A percentile compares a stretch with the other conserved stretches of the same genome.
phyloP scores from a whole-genome alignment of 2,329 filamentous ascomycete genomes.

The Penicillium oxalicum region DNA sequence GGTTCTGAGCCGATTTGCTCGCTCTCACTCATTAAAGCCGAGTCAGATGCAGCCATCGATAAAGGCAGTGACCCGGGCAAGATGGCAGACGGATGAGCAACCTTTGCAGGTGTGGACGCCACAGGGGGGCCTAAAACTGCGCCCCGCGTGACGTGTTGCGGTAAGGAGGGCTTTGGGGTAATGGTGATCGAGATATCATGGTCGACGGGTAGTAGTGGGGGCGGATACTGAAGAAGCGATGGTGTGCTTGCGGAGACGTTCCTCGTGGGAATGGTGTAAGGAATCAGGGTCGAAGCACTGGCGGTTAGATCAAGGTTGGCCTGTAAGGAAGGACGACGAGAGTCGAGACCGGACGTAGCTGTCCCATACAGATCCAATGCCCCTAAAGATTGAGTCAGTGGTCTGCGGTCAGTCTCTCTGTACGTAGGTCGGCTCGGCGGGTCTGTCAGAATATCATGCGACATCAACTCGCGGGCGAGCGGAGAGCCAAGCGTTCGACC shows the following conservation, averaged over 20 bases:
- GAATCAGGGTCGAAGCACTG: slow-evolving; percentile 22
- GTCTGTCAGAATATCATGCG: slow-evolving; percentile 21
- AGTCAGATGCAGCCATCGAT: slow-evolving; percentile 11
- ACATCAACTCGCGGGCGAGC: slow-evolving; percentile 19
- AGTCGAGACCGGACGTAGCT: slow-evolving; percentile 21
- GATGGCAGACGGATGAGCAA: slow-evolving; percentile 30
- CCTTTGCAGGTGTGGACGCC: slow-evolving; percentile 6
- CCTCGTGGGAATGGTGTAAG: slow-evolving; percentile 7
- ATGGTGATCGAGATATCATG: slow-evolving; percentile 29
- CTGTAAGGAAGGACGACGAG: slow-evolving; percentile 17
- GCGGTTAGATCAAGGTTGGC: slow-evolving; percentile 20
- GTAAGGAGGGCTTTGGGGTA: slow-evolving; percentile 12
- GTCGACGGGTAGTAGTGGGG: slow-evolving; percentile 29
- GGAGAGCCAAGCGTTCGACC: slow-evolving; percentile 26
- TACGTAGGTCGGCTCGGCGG: slow-evolving; percentile 27
- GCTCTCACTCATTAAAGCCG: slow-evolving; percentile 22
- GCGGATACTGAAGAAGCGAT: slow-evolving; percentile 18
- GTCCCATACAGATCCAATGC: slow-evolving; percentile 21
- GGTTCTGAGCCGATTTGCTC: slow-evolving; percentile 25
- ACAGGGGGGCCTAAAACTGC: slow-evolving; percentile 6
- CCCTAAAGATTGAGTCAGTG: slow-evolving; percentile 14
- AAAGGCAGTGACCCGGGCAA: slow-evolving; percentile 30
- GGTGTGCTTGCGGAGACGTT: slow-evolving; percentile 25
- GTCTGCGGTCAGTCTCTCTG: slow-evolving; percentile 26
- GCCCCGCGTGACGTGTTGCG: slow-evolving; percentile 9